Evolutionary conservation across 2,329 filamentous ascomycete species (phyloP), one percentile per base, ranked within the genome.

Genomic region (Macrophomina pseudophaseolina): DNA sequence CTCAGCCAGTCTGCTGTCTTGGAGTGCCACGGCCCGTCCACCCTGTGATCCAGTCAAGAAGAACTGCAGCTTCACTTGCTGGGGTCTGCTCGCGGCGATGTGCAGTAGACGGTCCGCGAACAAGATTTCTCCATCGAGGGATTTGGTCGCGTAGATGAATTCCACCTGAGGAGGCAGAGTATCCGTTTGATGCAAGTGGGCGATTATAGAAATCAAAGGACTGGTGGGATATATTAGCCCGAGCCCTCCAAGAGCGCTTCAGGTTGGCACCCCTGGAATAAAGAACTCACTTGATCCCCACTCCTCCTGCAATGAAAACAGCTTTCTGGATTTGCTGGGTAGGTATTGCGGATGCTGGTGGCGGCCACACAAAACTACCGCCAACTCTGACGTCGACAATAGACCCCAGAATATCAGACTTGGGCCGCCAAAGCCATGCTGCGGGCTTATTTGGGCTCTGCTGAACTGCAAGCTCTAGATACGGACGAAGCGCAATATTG

Each of bases 301-400:
- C 89, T 1, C 92, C 93, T 1, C 92, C 92, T 0, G 92, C 92
- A 14, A 96, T 83, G 69, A 97, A 89, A 3, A 97, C 86, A 5
- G 90, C 83, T 64, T 86, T 87, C 51, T 83, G 82, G 49, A 90
- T 81, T 4, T 75, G 48, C n/a, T 53, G 33, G 9, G 12, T 16
- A 2, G 46, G 18, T 70, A 4, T 75, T 72, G 56, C 84, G 78
- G 23, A 85, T 68, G 23, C 78, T 76, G 0, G 82, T 80, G 91
- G 91, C 0, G 93, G 93, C 82, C 89, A 97, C 3, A 90, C 85
- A 73, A 97, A 97, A 71, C 87, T 89, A 0, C 93, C 93, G 1
- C 93, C 93, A 1, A 95, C 87, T 35, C 92, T 86, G 35, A 97
- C 88, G 1, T 79, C 80, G 14, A 97, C 78, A 59, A 84, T 79